Evolutionary conservation across 2,329 filamentous ascomycete species (phyloP).

Genomic region (Aspergillus proliferans): DNA sequence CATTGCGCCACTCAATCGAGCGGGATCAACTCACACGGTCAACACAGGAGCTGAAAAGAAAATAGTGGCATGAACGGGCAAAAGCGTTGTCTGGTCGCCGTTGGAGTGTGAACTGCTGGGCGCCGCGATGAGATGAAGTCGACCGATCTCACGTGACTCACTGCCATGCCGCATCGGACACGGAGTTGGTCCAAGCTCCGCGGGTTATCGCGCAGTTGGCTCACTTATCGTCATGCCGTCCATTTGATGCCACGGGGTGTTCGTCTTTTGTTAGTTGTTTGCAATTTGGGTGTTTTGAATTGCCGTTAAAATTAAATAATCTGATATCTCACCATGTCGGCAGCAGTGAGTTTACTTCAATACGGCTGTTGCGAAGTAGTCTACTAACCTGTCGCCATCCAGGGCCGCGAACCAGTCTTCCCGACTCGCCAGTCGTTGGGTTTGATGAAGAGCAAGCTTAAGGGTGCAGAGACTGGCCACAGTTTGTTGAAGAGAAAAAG

Average conservation of each 20-base stretch:
- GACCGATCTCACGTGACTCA: slow-evolving; percentile 20
- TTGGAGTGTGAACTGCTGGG: slow-evolving; percentile 12
- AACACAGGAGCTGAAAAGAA: slow-evolving; percentile 19
- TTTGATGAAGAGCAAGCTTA: slow-evolving; percentile 96
- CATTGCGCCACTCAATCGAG: slow-evolving; percentile 41
- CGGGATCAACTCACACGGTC: slow-evolving; percentile 29
- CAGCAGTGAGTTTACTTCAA: slow-evolving; percentile 29
- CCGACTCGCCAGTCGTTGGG: slow-evolving; percentile 95
- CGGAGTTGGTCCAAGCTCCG: slow-evolving; percentile 16
- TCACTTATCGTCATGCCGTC: slow-evolving; percentile 25
- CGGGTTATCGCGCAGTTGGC: slow-evolving; percentile 13
- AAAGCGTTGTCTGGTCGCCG: slow-evolving; percentile 18
- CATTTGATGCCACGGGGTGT: slow-evolving; percentile 1
- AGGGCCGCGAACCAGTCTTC: slow-evolving; percentile 96
- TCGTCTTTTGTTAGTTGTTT: not conserved
- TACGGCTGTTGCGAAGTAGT: slow-evolving; percentile 3
- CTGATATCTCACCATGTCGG: slow-evolving; percentile 18
- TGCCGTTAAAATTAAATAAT: not conserved
- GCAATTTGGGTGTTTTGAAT: slow-evolving; percentile 2
- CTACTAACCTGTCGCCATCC: slow-evolving; percentile 20
- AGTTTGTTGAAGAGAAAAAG: slow-evolving; percentile 96
- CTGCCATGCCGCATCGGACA: slow-evolving; percentile 12
- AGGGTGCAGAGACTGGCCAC: slow-evolving; percentile 85
- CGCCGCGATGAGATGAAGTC: slow-evolving; percentile 22
- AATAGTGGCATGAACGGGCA: slow-evolving; percentile 21